Evolutionary conservation across 2,329 filamentous ascomycete genomes (phyloP).

Genomic region (Arthrobotrys sinensis): DNA sequence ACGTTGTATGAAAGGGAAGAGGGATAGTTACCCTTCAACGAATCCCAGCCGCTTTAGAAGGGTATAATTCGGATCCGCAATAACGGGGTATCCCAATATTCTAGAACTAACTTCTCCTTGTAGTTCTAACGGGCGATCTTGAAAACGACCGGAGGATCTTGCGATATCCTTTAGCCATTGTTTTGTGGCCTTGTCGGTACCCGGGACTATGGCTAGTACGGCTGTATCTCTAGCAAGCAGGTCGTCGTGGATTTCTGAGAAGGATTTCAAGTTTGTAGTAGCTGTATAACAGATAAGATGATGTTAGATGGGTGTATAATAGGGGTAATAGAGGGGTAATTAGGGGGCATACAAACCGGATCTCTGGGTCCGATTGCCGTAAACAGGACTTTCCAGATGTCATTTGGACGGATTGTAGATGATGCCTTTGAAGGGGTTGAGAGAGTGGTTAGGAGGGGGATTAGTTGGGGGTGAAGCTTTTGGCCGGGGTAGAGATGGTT

Average conservation of each 20-base stretch:
- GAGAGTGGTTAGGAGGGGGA: conserved; percentile 34
- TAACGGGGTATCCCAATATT: conserved; percentile 41
- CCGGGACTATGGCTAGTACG: conserved; percentile 40
- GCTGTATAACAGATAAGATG: conserved; percentile 16
- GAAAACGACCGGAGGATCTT: background rate
- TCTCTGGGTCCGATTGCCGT: conserved; percentile 42
- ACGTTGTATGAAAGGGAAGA: background rate
- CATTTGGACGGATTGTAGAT: background rate
- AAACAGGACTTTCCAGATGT: conserved; percentile 53
- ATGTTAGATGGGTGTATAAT: background rate
- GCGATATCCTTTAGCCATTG: conserved; percentile 52
- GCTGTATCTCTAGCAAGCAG: conserved; percentile 42
- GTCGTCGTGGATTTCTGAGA: conserved; percentile 42
- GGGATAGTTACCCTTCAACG: conserved; percentile 21
- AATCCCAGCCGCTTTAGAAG: conserved; percentile 40
- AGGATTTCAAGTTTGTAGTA: conserved; percentile 55
- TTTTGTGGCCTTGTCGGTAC: conserved; percentile 17
- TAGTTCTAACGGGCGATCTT: conserved; percentile 4
- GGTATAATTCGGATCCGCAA: conserved; percentile 37
- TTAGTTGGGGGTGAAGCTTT: conserved; percentile 36
- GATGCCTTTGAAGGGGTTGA: background rate
- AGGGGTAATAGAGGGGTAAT: background rate
- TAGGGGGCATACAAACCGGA: conserved; percentile 56
- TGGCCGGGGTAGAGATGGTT: conserved; percentile 39
- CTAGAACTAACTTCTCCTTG: conserved; percentile 1